Conservation (phyloP, 805 yeast genomes). For the Teunomyces barrocoloradensis region DNA sequence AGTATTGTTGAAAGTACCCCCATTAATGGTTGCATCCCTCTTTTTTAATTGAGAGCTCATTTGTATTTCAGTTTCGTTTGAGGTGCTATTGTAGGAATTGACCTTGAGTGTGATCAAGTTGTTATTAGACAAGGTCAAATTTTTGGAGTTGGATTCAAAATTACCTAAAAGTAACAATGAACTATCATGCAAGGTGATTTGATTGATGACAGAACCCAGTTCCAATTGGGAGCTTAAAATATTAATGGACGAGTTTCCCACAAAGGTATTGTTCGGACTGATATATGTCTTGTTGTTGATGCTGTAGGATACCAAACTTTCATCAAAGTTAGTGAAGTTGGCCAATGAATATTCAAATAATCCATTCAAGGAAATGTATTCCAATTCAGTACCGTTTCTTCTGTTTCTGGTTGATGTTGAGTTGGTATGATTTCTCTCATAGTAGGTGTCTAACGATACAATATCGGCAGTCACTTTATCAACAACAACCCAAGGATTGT, state of each 20-base stretch:
- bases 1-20: constrained; percentile 30
- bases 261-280: constrained; percentile 31
- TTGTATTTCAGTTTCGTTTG: constrained; percentile 26
- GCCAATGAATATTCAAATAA: constrained; percentile 75
- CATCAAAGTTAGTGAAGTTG: constrained; percentile 52
- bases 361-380: constrained; percentile 57
- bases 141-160: constrained; percentile 35
- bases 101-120: constrained; percentile 29
- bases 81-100: constrained; percentile 28
- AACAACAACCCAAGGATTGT: constrained; percentile 59
- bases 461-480: constrained; percentile 58
- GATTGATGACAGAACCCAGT: constrained; percentile 32
- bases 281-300: constrained; percentile 22
- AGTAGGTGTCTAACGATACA: constrained; percentile 44
- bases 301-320: constrained; percentile 20
- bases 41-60: constrained; percentile 9
- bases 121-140: constrained; percentile 22
- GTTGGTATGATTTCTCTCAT: constrained; percentile 22
- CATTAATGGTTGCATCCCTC: constrained; percentile 22
- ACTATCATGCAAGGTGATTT: constrained; percentile 25
- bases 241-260: constrained; percentile 42
- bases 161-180: constrained; percentile 48
- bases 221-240: constrained; percentile 29
- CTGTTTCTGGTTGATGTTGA: constrained; percentile 17
- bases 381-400: constrained; percentile 12